phyloP scores from a whole-genome alignment of 1,284 basidiomycete species.

The Tilletia horrida region DNA sequence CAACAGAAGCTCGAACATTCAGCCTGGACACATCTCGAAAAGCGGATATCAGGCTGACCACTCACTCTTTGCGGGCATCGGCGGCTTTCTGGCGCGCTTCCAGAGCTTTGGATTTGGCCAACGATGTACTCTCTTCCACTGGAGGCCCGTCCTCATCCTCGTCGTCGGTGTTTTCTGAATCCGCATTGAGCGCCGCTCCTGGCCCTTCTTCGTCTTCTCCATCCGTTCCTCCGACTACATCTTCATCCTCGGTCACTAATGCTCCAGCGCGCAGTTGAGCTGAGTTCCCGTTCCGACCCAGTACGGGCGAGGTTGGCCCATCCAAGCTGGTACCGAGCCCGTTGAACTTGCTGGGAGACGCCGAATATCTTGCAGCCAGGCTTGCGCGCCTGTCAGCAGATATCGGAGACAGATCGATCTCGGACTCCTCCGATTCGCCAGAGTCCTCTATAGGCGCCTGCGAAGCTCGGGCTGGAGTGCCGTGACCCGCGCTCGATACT shows the following conservation, averaged over 20 bases:
- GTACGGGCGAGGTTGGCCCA: too few relatives aligned
- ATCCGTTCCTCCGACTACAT: slow-evolving; percentile 2
- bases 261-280: neutral
- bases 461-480: neutral
- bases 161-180: neutral
- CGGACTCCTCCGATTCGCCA: neutral
- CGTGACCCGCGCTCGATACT: too few relatives aligned
- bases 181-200: too few relatives aligned
- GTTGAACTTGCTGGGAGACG: neutral
- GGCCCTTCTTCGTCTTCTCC: neutral
- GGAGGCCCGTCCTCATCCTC: slow-evolving; percentile 10
- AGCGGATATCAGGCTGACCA: neutral
- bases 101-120: neutral
- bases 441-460: neutral
- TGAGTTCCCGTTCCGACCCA: neutral
- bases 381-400: neutral
- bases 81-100: neutral
- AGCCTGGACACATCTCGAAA: too few relatives aligned
- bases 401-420: slow-evolving; percentile 7
- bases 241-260: neutral
- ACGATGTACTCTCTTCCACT: slow-evolving; percentile 4
- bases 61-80: slow-evolving; percentile 8
- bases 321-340: neutral
- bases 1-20: neutral
- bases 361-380: neutral